These are phyloP conservation scores for Solanum infundibuliforme DNA, from an alignment of 257 asterid genomes.

Conservation along the genomic window DNA sequence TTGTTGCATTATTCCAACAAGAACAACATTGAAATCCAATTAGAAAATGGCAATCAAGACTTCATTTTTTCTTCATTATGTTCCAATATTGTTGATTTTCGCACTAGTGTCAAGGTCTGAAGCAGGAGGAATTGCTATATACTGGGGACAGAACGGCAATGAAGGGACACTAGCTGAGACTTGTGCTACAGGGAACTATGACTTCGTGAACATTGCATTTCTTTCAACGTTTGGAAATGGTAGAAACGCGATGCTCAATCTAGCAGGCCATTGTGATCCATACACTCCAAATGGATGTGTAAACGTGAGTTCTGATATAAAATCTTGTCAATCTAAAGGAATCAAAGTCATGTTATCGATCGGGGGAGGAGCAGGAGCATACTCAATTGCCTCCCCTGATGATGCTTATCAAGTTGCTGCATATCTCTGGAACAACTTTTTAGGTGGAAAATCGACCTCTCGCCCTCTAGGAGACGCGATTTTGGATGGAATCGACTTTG, in stretches of 20 bases:
- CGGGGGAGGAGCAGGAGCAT: slow-evolving; percentile 30
- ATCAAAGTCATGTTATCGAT: slow-evolving; percentile 32
- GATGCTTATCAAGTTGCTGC: slow-evolving; percentile 34
- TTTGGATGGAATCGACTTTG: slow-evolving; percentile 42
- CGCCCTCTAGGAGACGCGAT: slow-evolving; percentile 30
- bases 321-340: slow-evolving; percentile 26
- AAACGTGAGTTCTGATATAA: slow-evolving; percentile 23
- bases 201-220: slow-evolving; percentile 24
- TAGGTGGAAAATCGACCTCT: slow-evolving; percentile 24
- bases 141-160: slow-evolving; percentile 32
- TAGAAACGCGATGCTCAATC: slow-evolving; percentile 26
- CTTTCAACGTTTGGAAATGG: slow-evolving; percentile 28
- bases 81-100: not conserved
- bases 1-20: not conserved
- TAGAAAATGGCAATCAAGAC: not conserved
- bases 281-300: slow-evolving; percentile 22
- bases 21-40: not conserved
- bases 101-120: slow-evolving; percentile 1
- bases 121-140: slow-evolving; percentile 22
- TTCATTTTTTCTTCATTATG: not conserved
- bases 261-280: slow-evolving; percentile 42
- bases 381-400: slow-evolving; percentile 18
- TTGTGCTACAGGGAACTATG: slow-evolving; percentile 22
- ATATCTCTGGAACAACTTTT: slow-evolving; percentile 35
- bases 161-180: slow-evolving; percentile 30